These are phyloP conservation scores for Fusarium dlaminii DNA, from an alignment of 2,329 filamentous ascomycete genomes.

Conservation along the genomic window DNA sequence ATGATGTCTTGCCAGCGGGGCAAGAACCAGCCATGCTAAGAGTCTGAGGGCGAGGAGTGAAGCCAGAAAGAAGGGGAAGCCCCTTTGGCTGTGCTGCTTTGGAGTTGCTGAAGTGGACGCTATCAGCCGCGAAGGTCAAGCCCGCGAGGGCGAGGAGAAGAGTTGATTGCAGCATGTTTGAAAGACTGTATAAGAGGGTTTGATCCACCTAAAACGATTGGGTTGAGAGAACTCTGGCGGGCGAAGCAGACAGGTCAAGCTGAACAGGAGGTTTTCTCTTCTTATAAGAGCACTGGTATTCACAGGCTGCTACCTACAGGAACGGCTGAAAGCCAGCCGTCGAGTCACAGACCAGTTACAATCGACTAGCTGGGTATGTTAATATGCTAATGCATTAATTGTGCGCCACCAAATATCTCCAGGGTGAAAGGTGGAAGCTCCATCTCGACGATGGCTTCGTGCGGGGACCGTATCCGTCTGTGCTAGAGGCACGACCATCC, in stretches of 20 bases:
- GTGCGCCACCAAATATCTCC: conserved; percentile 30
- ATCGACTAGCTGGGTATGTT: conserved; percentile 22
- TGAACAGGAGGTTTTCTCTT: background rate
- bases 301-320: conserved; percentile 1
- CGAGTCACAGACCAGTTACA: conserved; percentile 2
- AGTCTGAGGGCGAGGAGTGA: conserved; percentile 27
- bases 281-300: conserved; percentile 27
- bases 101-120: conserved; percentile 25
- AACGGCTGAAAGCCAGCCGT: conserved; percentile 16
- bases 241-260: background rate
- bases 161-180: conserved; percentile 39
- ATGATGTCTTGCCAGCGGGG: conserved; percentile 32
- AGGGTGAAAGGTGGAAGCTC: conserved; percentile 14
- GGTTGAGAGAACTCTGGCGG: background rate
- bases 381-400: conserved; percentile 21
- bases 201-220: background rate
- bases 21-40: conserved; percentile 36
- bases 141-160: conserved; percentile 42
- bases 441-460: conserved; percentile 33
- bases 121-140: conserved; percentile 34
- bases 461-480: conserved; percentile 29
- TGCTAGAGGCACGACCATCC: background rate
- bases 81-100: conserved; percentile 15
- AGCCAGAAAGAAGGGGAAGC: conserved; percentile 37
- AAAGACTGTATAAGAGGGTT: background rate